Conservation (phyloP, 169 alveolate genomes). For the Amoebophrya sp. region DNA sequence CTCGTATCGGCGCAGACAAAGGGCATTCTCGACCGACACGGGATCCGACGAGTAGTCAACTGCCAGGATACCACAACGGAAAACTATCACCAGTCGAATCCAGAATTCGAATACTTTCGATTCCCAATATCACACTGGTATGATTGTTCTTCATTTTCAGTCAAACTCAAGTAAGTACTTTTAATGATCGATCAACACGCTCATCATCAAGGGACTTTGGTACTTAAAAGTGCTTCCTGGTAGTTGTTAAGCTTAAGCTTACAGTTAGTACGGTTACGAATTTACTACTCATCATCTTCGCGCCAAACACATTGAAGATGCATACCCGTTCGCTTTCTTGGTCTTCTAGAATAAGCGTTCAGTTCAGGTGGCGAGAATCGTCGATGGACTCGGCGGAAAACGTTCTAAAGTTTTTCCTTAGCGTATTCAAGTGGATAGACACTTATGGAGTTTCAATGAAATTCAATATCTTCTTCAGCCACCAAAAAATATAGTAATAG, state of each 20-base stretch:
- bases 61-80: conserved; percentile 15
- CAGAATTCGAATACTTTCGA: not conserved
- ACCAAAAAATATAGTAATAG: no score
- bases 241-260: no score
- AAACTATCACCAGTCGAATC: not conserved
- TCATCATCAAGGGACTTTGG: no score
- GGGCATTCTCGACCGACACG: not conserved
- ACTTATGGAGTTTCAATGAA: no score
- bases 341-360: no score
- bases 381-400: not conserved
- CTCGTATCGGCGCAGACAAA: not conserved
- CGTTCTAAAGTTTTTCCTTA: not conserved
- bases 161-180: no score
- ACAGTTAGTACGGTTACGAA: no score
- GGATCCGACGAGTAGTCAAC: not conserved
- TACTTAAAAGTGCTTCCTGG: no score
- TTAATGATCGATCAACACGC: no score
- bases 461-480: no score
- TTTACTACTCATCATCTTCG: no score
- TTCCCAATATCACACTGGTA: conserved; percentile 24
- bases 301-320: no score
- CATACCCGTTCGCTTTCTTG: not conserved
- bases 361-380: not conserved
- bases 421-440: not conserved
- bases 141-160: not conserved